These are phyloP conservation scores for Bidens hawaiensis DNA, from an alignment of 140 eudicot species.

Conservation along the genomic window DNA sequence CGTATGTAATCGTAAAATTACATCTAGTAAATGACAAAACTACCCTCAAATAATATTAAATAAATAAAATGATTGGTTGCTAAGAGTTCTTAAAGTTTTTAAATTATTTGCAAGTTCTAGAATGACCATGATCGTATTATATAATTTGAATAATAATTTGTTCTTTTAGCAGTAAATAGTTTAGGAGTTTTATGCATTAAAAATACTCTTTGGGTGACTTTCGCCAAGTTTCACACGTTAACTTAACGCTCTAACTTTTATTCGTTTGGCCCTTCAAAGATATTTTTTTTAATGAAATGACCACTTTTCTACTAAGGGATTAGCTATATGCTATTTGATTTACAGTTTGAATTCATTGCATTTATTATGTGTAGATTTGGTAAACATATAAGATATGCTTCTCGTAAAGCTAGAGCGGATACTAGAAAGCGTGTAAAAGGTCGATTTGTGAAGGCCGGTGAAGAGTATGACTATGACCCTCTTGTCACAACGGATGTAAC, in stretches of 20 bases:
- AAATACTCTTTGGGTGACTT: background rate
- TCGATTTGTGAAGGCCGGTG: conserved; percentile 78
- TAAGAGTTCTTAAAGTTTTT: no score
- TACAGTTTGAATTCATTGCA: background rate
- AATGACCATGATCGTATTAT: no score
- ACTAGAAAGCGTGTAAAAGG: conserved; percentile 76
- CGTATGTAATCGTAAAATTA: no score
- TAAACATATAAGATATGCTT: conserved; percentile 63
- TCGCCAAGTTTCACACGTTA: background rate
- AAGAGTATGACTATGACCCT: conserved; percentile 68
- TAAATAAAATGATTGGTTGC: no score
- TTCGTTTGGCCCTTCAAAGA: background rate
- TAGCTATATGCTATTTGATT: background rate
- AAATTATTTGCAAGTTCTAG: no score
- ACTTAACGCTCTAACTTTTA: background rate
- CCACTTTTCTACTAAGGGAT: background rate
- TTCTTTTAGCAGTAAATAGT: background rate
- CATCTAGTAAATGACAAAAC: no score
- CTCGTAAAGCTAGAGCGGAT: conserved; percentile 80
- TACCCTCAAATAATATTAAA: no score
- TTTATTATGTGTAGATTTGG: conserved; percentile 45
- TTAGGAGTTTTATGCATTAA: background rate
- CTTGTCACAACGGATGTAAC: conserved; percentile 28
- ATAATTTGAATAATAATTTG: background rate
- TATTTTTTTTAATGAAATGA: background rate